Conservation (phyloP, 495 filamentous ascomycete genomes). For the Astrocystis sublimbata region DNA sequence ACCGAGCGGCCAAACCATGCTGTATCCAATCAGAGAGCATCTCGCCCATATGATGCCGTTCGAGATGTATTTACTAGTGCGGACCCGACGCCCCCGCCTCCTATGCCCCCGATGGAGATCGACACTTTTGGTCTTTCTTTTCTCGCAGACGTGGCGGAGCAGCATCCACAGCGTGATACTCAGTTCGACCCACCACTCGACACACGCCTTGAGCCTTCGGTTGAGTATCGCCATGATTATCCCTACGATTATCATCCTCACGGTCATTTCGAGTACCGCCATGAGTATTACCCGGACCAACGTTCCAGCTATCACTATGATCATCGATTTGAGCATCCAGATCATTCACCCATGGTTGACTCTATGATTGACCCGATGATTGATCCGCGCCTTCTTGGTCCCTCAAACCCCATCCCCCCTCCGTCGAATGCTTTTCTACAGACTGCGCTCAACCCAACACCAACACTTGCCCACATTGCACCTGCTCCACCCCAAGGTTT, state of each 20-base stretch:
- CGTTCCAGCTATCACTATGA: constrained; percentile 7
- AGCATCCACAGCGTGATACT: constrained; percentile 15
- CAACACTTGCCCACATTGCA: constrained; percentile 26
- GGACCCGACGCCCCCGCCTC: constrained; percentile 24
- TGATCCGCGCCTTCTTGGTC: constrained; percentile 27
- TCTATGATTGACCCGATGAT: constrained; percentile 32
- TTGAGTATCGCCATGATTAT: constrained; percentile 15
- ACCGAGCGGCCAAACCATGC: background rate
- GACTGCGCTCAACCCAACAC: constrained; percentile 43
- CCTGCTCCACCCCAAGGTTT: constrained; percentile 22
- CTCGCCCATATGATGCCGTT: constrained; percentile 51
- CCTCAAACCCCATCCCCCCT: constrained; percentile 6
- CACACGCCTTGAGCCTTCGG: background rate
- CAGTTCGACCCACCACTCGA: constrained; percentile 8
- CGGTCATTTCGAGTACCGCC: constrained; percentile 9
- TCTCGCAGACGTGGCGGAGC: constrained; percentile 35
- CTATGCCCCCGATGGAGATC: constrained; percentile 13
- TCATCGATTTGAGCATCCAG: constrained; percentile 1
- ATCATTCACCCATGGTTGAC: constrained; percentile 9
- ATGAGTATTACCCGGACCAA: constrained; percentile 11
- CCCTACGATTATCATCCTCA: constrained; percentile 6
- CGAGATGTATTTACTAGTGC: constrained; percentile 46
- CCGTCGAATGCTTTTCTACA: constrained; percentile 41
- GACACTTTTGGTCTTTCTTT: constrained; percentile 28
- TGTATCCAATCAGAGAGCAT: constrained; percentile 22